Percentiles rank a stretch among this genome's conserved stretches.
Evolutionary conservation across 2,329 filamentous ascomycete species (phyloP).

Genomic region (Remersonia thermophila): DNA sequence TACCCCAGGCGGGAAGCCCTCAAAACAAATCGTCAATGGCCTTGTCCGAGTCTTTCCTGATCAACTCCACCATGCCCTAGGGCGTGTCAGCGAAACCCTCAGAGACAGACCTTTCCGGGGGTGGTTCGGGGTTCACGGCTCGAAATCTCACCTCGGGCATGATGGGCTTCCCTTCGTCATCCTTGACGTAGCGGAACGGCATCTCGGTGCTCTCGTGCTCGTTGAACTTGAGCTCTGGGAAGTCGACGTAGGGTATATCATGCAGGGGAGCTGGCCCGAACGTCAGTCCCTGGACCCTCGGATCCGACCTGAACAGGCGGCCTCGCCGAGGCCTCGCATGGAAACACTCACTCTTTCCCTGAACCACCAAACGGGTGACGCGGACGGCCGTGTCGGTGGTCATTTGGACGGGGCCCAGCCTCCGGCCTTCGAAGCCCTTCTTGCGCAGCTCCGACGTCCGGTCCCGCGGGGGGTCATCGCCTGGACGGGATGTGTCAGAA

Average conservation of each 20-base stretch:
- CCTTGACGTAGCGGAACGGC: conserved; percentile 92
- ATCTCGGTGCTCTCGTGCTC: conserved; percentile 91
- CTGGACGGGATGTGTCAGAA: conserved; percentile 5
- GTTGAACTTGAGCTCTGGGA: conserved; percentile 80
- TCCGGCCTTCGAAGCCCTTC: conserved; percentile 80
- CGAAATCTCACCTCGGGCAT: conserved; percentile 76
- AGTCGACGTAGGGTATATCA: conserved; percentile 71
- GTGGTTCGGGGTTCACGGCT: no score
- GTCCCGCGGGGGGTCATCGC: conserved; percentile 38
- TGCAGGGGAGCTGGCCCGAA: conserved; percentile 53
- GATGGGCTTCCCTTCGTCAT: conserved; percentile 60
- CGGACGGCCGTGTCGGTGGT: conserved; percentile 95
- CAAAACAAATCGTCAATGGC: conserved; percentile 74
- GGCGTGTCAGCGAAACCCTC: conserved; percentile 9
- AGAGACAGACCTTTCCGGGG: no score
- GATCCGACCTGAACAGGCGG: no score
- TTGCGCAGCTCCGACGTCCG: conserved; percentile 89
- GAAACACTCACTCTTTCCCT: conserved; percentile 62
- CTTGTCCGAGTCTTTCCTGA: conserved; percentile 89
- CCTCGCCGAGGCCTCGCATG: no score
- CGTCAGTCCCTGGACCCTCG: no score
- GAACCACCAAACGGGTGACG: conserved; percentile 79
- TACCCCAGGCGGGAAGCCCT: no score
- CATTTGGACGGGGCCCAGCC: conserved; percentile 90
- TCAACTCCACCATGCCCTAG: conserved; percentile 91